These are phyloP conservation scores for Pseudocercospora crystallina DNA, from an alignment of 2,329 filamentous ascomycete genomes.

Conservation along the genomic window DNA sequence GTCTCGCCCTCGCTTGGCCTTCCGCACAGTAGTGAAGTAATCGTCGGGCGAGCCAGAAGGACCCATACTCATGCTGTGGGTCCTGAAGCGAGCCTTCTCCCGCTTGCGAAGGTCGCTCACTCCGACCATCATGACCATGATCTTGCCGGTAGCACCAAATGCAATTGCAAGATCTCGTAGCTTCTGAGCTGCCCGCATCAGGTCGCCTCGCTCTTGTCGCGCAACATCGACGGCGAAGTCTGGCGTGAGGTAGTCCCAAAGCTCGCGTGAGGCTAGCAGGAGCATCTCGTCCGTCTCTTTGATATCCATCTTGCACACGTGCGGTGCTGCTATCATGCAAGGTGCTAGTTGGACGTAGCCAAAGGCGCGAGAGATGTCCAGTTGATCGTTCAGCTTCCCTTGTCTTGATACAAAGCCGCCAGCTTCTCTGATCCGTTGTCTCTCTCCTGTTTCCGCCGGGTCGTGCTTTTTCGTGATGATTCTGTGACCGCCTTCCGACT, in stretches of 20 bases:
- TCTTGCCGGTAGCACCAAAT: slow-evolving; percentile 89
- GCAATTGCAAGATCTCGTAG: slow-evolving; percentile 92
- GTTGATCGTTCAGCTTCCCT: slow-evolving; percentile 85
- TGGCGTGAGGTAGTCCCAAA: slow-evolving; percentile 92
- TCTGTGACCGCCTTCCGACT: slow-evolving; percentile 78
- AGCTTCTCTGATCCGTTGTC: slow-evolving; percentile 86
- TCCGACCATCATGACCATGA: slow-evolving; percentile 99
- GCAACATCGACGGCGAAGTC: slow-evolving; percentile 91
- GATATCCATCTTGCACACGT: slow-evolving; percentile 75
- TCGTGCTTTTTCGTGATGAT: slow-evolving; percentile 90
- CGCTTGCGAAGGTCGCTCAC: slow-evolving; percentile 87
- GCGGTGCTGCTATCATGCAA: slow-evolving; percentile 84
- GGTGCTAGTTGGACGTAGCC: slow-evolving; percentile 93
- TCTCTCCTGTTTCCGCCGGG: slow-evolving; percentile 79
- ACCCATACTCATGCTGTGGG: slow-evolving; percentile 82
- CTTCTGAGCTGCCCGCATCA: slow-evolving; percentile 95
- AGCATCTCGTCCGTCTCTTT: slow-evolving; percentile 92
- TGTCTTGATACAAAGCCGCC: slow-evolving; percentile 95
- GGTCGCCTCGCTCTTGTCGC: slow-evolving; percentile 77
- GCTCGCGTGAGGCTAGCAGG: slow-evolving; percentile 82
- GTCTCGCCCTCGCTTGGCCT: slow-evolving; percentile 61
- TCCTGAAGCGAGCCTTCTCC: slow-evolving; percentile 71
- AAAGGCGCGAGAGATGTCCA: slow-evolving; percentile 91
- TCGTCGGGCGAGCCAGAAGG: slow-evolving; percentile 73
- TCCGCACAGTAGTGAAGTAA: slow-evolving; percentile 63